Evolutionary conservation across 2,329 filamentous ascomycete genomes (phyloP).

Genomic region (Amauroascus niger): DNA sequence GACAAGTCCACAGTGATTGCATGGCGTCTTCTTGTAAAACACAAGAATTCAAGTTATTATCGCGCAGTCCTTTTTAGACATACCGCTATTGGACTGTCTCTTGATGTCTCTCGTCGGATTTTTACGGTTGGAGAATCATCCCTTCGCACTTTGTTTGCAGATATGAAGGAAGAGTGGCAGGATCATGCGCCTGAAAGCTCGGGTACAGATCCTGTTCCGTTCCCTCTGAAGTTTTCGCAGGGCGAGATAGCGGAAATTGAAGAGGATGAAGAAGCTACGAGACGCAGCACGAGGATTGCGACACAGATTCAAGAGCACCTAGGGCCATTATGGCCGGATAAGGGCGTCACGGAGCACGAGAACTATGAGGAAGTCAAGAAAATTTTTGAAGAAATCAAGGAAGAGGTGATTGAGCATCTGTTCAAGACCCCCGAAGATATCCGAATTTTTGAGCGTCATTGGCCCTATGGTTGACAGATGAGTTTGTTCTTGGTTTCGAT

Average conservation of each 20-base stretch:
- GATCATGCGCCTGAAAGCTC: background rate
- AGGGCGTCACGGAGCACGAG: slow-evolving; percentile 12
- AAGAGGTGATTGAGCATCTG: no score
- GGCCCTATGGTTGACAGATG: no score
- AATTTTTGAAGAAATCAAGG: background rate
- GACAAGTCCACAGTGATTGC: slow-evolving; percentile 12
- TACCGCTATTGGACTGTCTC: background rate
- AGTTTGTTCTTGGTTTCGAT: no score
- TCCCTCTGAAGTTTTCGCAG: slow-evolving; percentile 8
- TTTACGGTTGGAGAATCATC: slow-evolving; percentile 4
- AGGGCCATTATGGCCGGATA: slow-evolving; percentile 8
- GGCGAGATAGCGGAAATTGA: slow-evolving; percentile 7
- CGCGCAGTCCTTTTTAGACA: slow-evolving; percentile 7
- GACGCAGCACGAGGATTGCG: slow-evolving; percentile 4
- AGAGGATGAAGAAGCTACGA: background rate
- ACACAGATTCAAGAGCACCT: background rate
- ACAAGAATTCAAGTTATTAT: slow-evolving; percentile 12
- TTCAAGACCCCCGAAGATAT: no score
- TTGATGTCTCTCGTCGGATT: slow-evolving; percentile 3
- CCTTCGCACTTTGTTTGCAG: background rate
- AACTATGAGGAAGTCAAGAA: slow-evolving; percentile 8
- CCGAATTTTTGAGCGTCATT: no score
- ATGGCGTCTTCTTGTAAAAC: slow-evolving; percentile 13
- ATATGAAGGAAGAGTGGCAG: background rate
- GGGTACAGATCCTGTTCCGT: background rate